These are phyloP conservation scores for Claviceps africana DNA, from an alignment of 2,329 filamentous ascomycete genomes.

Conservation along the genomic window DNA sequence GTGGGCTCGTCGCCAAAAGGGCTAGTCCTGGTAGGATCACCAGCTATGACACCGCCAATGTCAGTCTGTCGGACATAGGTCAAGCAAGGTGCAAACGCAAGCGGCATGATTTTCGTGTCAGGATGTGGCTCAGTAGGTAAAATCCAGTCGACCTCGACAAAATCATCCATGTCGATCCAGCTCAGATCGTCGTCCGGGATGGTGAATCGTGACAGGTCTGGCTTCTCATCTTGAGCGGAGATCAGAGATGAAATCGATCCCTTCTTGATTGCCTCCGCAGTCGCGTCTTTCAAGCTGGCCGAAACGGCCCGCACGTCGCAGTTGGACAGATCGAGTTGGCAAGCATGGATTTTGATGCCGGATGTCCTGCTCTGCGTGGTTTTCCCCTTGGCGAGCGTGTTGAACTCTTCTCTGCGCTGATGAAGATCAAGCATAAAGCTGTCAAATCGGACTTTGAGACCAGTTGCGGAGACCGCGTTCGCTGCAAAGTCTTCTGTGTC, in stretches of 20 bases:
- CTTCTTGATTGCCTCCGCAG: constrained; percentile 58
- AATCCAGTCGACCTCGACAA: constrained; percentile 95
- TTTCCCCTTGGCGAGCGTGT: constrained; percentile 61
- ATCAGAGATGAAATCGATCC: constrained; percentile 37
- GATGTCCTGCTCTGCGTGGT: constrained; percentile 70
- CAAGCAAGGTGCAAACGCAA: constrained; percentile 85
- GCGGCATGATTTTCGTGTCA: constrained; percentile 82
- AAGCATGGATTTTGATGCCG: constrained; percentile 90
- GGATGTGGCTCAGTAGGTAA: constrained; percentile 80
- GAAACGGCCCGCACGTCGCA: constrained; percentile 90
- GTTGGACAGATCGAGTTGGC: constrained; percentile 79
- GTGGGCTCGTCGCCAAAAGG: constrained; percentile 88
- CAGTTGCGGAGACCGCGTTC: constrained; percentile 71
- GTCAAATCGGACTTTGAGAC: constrained; percentile 89
- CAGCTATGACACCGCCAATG: constrained; percentile 63
- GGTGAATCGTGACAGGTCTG: constrained; percentile 74
- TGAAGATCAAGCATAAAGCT: constrained; percentile 97
- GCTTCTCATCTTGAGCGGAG: constrained; percentile 41
- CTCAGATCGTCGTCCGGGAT: constrained; percentile 91
- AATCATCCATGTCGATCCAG: constrained; percentile 99
- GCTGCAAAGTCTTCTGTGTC: constrained; percentile 77
- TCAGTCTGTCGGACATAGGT: constrained; percentile 97
- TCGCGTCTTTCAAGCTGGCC: constrained; percentile 72
- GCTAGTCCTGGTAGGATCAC: constrained; percentile 71
- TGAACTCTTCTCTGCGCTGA: constrained; percentile 83